Percentiles rank a stretch among this genome's conserved stretches.
phyloP scores from a whole-genome alignment of 2,329 filamentous ascomycete species.

The Helotiales sp. region DNA sequence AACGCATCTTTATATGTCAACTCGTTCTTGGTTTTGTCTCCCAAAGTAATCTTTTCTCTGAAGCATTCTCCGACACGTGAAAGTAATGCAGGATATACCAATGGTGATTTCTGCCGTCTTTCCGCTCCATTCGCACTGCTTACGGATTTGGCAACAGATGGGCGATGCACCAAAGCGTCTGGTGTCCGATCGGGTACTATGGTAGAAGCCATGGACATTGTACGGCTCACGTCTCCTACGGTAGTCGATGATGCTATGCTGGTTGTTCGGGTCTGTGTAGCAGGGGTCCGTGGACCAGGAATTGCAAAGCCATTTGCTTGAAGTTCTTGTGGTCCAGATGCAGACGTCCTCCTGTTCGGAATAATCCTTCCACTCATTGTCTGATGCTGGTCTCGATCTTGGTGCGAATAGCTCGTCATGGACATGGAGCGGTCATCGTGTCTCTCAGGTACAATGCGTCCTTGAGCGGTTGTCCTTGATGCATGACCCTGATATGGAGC shows the following conservation, averaged over 20 bases:
- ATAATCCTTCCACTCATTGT: slow-evolving; percentile 93
- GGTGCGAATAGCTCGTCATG: slow-evolving; percentile 73
- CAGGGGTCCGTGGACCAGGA: slow-evolving; percentile 34
- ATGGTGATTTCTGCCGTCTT: slow-evolving; percentile 58
- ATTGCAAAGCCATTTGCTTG: slow-evolving; percentile 29
- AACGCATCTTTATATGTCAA: slow-evolving; percentile 97
- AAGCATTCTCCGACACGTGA: slow-evolving; percentile 95
- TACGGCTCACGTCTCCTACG: slow-evolving; percentile 52
- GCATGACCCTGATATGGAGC: slow-evolving; percentile 67
- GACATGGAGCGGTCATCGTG: slow-evolving; percentile 96
- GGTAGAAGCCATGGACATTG: slow-evolving; percentile 93
- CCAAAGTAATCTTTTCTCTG: slow-evolving; percentile 79
- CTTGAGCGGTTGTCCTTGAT: slow-evolving; percentile 85
- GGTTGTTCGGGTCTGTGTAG: slow-evolving; percentile 56
- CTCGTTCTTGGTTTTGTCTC: slow-evolving; percentile 93
- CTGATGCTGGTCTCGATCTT: slow-evolving; percentile 79
- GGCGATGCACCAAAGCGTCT: slow-evolving; percentile 49
- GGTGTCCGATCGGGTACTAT: slow-evolving; percentile 63
- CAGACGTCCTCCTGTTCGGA: slow-evolving; percentile 63
- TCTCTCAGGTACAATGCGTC: slow-evolving; percentile 85
- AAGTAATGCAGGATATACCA: slow-evolving; percentile 91
- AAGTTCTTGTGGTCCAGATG: slow-evolving; percentile 31
- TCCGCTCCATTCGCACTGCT: slow-evolving; percentile 27
- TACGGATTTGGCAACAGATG: slow-evolving; percentile 50
- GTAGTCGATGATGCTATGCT: slow-evolving; percentile 53